A percentile compares a stretch with the other conserved stretches of the same genome.
Conservation (phyloP, 768 basidiomycete genomes). For the Calocera viscosa region DNA sequence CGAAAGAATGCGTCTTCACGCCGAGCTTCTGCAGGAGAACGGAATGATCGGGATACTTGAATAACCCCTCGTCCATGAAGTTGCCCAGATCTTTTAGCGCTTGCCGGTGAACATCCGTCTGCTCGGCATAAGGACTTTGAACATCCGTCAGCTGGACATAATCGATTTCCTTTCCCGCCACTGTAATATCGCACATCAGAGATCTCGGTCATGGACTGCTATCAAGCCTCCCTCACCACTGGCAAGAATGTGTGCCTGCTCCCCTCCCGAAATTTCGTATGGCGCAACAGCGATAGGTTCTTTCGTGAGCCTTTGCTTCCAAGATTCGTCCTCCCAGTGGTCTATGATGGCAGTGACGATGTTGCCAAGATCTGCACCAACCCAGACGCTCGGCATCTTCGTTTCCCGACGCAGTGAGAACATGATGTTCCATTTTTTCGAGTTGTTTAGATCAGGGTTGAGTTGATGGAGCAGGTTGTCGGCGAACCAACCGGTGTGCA, state of each 20-base stretch:
- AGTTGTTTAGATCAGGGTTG: background rate
- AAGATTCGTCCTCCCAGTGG: background rate
- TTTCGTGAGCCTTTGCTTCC: background rate
- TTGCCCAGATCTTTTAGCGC: too few relatives aligned
- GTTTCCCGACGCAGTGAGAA: background rate
- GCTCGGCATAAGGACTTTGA: too few relatives aligned
- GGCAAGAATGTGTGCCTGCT: background rate
- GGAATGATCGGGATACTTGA: background rate
- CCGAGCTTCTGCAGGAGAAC: background rate
- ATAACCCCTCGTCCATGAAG: background rate
- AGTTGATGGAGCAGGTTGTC: background rate
- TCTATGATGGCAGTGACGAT: background rate
- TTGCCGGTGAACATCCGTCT: too few relatives aligned
- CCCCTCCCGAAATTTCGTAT: background rate
- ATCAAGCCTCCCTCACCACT: background rate
- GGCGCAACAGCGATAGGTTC: background rate
- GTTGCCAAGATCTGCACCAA: background rate
- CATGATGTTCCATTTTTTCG: background rate
- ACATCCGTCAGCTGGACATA: background rate
- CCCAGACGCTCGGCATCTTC: background rate
- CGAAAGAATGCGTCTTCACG: background rate
- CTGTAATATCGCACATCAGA: background rate
- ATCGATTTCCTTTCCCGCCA: background rate
- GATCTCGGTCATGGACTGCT: background rate
- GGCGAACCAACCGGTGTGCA: background rate